A percentile compares a stretch with the other conserved stretches of the same genome.
Conservation (phyloP, 2,329 filamentous ascomycete species). For the Botryosphaeria dothidea region DNA sequence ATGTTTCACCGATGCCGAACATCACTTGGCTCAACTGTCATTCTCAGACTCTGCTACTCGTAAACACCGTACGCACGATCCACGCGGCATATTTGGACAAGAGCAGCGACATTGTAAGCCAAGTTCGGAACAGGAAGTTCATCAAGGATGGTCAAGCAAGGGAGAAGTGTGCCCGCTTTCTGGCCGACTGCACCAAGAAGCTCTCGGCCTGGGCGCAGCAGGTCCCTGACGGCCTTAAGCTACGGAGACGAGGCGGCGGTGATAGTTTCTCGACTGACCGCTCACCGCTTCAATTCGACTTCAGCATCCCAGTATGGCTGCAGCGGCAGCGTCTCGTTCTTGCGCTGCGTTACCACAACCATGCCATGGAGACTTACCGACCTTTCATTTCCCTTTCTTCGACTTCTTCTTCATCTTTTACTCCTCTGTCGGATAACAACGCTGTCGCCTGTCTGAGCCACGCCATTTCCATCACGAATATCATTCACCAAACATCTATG, state of each 20-base stretch:
- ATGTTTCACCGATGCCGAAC: constrained; percentile 21
- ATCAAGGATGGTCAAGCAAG: constrained; percentile 34
- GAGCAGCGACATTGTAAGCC: constrained; percentile 26
- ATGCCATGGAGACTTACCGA: constrained; percentile 27
- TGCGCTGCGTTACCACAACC: constrained; percentile 30
- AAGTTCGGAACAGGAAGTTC: constrained; percentile 22
- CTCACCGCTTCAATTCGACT: constrained; percentile 19
- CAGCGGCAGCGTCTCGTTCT: constrained; percentile 25
- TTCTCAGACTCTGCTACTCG: constrained; percentile 37
- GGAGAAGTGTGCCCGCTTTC: constrained; percentile 34
- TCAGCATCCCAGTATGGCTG: constrained; percentile 17
- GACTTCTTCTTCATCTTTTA: background rate
- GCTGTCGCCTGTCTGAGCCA: constrained; percentile 26
- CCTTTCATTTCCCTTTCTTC: constrained; percentile 27
- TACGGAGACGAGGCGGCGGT: constrained; percentile 20
- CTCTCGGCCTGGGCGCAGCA: constrained; percentile 34
- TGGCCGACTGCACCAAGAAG: constrained; percentile 29
- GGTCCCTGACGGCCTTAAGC: constrained; percentile 39
- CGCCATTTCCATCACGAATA: constrained; percentile 26
- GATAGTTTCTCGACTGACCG: constrained; percentile 25
- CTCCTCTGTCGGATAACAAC: constrained; percentile 19
- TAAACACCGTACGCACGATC: constrained; percentile 33
- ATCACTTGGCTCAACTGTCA: constrained; percentile 44
- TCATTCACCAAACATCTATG: constrained; percentile 25
- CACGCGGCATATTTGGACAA: constrained; percentile 40